A percentile compares a stretch with the other conserved stretches of the same genome.
These are phyloP conservation scores for Candida tibetensis DNA, from an alignment of 805 yeast genomes.

Conservation along the genomic window DNA sequence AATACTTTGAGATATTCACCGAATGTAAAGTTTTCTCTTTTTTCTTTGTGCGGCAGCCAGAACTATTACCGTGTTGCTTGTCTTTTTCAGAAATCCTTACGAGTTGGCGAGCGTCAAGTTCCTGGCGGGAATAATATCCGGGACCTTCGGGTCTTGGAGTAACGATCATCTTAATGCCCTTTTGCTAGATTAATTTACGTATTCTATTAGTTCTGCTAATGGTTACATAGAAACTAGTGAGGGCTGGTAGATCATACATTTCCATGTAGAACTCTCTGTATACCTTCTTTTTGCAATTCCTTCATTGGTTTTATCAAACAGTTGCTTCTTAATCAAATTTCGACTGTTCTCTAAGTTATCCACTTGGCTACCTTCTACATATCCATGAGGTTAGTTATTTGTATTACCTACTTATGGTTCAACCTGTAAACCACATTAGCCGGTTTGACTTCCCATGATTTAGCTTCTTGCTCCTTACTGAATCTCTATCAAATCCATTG, in stretches of 20 bases:
- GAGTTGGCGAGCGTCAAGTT: conserved; percentile 52
- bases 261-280: too few species aligned
- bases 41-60: conserved; percentile 51
- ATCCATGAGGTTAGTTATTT: too few species aligned
- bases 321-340: too few species aligned
- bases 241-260: conserved; percentile 50
- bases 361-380: too few species aligned
- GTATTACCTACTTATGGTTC: too few species aligned
- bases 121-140: conserved; percentile 46
- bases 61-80: conserved; percentile 53
- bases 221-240: conserved; percentile 23
- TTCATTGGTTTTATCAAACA: too few species aligned
- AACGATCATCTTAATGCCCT: conserved; percentile 48
- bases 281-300: background rate
- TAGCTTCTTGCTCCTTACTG: too few species aligned
- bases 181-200: conserved; percentile 26
- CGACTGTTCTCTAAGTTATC: too few species aligned
- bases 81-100: conserved; percentile 45
- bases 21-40: conserved; percentile 15
- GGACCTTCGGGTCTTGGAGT: conserved; percentile 12
- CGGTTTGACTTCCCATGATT: too few species aligned
- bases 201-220: conserved; percentile 15
- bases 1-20: background rate
- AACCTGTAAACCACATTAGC: too few species aligned
- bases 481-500: conserved; percentile 32